Evolutionary conservation across 192 early-diverging fungal species (phyloP).

Genomic region (Geranomyces michiganensis): DNA sequence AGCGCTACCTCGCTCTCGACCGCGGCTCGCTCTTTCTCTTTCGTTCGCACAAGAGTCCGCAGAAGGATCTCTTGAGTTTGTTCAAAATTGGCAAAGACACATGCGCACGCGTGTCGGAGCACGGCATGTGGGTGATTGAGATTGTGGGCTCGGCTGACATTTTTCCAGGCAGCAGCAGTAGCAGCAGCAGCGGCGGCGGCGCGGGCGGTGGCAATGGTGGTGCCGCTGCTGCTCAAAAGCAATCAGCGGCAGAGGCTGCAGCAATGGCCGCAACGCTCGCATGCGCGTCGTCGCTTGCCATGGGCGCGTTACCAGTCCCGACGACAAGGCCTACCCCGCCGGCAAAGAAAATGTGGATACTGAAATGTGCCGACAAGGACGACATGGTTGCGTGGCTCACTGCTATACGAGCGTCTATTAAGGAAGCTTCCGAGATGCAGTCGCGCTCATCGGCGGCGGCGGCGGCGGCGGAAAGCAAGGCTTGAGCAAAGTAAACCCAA

Average conservation of each 20-base stretch:
- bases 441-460: too few relatives aligned
- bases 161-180: too few relatives aligned
- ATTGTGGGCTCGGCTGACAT: constrained; percentile 6
- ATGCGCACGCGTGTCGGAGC: constrained; percentile 17
- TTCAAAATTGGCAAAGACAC: constrained; percentile 10
- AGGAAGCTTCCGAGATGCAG: background rate
- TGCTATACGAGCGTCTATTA: constrained; percentile 14
- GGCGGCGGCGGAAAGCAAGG: too few relatives aligned
- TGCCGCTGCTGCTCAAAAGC: too few relatives aligned
- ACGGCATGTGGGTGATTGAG: constrained; percentile 30
- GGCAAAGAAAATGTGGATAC: constrained; percentile 19
- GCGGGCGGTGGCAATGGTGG: too few relatives aligned
- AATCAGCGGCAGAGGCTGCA: too few relatives aligned
- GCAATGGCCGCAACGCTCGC: too few relatives aligned
- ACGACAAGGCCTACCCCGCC: background rate
- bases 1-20: constrained; percentile 15
- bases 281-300: background rate
- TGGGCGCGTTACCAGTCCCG: background rate
- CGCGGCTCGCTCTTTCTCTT: constrained; percentile 16
- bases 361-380: constrained; percentile 29
- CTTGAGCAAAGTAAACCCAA: too few relatives aligned
- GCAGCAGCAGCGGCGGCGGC: too few relatives aligned
- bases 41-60: background rate
- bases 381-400: constrained; percentile 28
- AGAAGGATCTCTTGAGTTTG: constrained; percentile 14